Percentiles rank a stretch among this genome's conserved stretches.
Evolutionary conservation across 2,329 filamentous ascomycete genomes (phyloP).

Genomic region (Zasmidium cellare): DNA sequence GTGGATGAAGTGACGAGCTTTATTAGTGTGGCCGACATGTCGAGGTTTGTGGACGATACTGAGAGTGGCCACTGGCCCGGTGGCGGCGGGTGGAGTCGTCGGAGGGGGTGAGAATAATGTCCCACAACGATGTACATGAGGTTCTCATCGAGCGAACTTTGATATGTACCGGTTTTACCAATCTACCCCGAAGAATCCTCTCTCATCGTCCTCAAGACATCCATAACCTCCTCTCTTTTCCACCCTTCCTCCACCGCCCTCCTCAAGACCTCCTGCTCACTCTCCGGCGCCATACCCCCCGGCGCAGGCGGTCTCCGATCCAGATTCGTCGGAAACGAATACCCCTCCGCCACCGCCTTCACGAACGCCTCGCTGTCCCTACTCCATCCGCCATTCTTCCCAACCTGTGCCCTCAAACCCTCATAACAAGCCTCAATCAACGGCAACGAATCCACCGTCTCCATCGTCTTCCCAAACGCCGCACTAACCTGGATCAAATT

Average conservation of each 20-base stretch:
- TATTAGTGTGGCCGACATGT: no score
- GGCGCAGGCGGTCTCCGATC: conserved; percentile 57
- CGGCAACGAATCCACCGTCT: conserved; percentile 55
- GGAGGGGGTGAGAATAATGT: no score
- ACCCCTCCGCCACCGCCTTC: conserved; percentile 56
- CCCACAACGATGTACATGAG: no score
- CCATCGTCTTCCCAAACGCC: conserved; percentile 66
- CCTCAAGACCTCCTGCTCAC: conserved; percentile 56
- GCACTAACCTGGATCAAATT: conserved; percentile 64
- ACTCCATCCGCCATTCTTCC: conserved; percentile 38
- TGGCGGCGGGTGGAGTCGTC: no score
- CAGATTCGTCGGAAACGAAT: conserved; percentile 64
- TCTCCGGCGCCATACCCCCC: conserved; percentile 61
- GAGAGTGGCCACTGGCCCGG: no score
- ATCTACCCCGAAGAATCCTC: conserved; percentile 15
- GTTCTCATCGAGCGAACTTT: no score
- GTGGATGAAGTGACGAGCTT: no score
- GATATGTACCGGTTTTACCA: no score
- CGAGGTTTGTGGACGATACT: no score
- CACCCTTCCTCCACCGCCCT: conserved; percentile 46
- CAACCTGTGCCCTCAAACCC: conserved; percentile 35
- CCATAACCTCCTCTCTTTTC: conserved; percentile 42
- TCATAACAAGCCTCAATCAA: conserved; percentile 51
- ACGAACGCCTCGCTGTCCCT: conserved; percentile 50
- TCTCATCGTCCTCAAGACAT: conserved; percentile 26